These are phyloP conservation scores for Herpotrichia juniperi DNA, from an alignment of 2,329 filamentous ascomycete genomes.

Conservation along the genomic window DNA sequence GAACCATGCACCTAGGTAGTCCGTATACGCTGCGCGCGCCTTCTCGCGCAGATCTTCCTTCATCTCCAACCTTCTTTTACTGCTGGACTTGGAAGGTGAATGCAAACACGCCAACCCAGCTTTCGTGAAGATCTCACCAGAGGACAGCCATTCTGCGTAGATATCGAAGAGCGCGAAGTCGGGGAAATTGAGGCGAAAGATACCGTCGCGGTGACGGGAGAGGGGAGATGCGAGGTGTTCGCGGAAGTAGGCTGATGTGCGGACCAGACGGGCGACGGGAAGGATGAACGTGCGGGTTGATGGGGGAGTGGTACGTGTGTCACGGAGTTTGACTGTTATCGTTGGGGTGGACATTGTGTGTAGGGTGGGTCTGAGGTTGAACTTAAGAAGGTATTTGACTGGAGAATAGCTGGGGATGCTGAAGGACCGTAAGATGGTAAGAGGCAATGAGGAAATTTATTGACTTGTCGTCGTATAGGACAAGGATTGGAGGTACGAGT, in stretches of 20 bases:
- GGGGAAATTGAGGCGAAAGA: slow-evolving; percentile 13
- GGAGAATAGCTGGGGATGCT: too few species aligned
- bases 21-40: background rate
- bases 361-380: too few species aligned
- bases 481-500: too few species aligned
- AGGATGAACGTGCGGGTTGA: slow-evolving; percentile 2
- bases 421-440: too few species aligned
- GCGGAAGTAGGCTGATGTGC: slow-evolving; percentile 9
- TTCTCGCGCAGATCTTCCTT: background rate
- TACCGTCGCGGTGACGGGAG: slow-evolving; percentile 6
- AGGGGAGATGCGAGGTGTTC: background rate
- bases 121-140: slow-evolving; percentile 6
- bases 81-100: background rate
- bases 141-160: slow-evolving; percentile 11
- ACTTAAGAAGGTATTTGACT: too few species aligned
- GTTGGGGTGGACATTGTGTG: background rate
- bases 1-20: slow-evolving; percentile 11
- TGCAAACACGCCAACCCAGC: background rate
- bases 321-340: slow-evolving; percentile 13
- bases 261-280: background rate
- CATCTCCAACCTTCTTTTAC: background rate
- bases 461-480: too few species aligned
- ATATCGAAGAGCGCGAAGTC: slow-evolving; percentile 16
- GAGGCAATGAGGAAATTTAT: too few species aligned
- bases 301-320: slow-evolving; percentile 1